phyloP scores from a whole-genome alignment of 352 stramenopile genomes.

The Phytophthora sojae region DNA sequence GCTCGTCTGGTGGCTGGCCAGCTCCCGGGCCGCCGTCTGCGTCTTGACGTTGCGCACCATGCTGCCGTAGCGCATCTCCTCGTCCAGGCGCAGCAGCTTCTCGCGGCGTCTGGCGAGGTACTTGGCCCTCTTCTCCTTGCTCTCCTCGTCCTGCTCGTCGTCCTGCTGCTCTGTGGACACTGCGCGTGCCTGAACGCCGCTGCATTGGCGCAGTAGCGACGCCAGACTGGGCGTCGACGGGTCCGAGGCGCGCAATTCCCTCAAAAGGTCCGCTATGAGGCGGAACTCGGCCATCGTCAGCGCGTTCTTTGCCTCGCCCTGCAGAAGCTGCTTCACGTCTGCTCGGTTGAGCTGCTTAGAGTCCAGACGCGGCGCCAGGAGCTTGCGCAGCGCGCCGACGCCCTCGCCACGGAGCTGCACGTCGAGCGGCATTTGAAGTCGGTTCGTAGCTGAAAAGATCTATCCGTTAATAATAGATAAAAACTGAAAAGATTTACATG shows the following conservation, averaged over 20 bases:
- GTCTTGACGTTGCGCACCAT: constrained; percentile 79
- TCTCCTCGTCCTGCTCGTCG: constrained; percentile 9
- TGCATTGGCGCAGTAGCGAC: constrained; percentile 33
- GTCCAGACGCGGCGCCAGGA: constrained; percentile 33
- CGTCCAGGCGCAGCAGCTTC: constrained; percentile 78
- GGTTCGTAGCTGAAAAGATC: constrained; percentile 8
- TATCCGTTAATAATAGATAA: no score
- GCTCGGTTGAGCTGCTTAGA: constrained; percentile 8
- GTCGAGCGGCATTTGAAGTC: constrained; percentile 15
- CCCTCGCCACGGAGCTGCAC: constrained; percentile 40
- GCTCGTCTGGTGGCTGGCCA: constrained; percentile 69
- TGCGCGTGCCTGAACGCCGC: constrained; percentile 13
- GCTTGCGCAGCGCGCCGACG: constrained; percentile 30
- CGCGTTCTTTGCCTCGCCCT: constrained; percentile 12
- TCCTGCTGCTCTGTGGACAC: constrained; percentile 1
- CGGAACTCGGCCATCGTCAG: constrained; percentile 35
- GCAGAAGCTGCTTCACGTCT: constrained; percentile 30
- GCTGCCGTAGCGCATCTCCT: constrained; percentile 82
- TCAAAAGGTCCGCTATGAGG: constrained; percentile 29
- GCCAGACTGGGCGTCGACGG: constrained; percentile 32
- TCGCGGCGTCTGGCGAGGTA: constrained; percentile 63
- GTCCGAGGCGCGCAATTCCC: constrained; percentile 28
- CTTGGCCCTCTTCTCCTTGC: constrained; percentile 24
- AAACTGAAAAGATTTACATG: constrained; percentile 7
- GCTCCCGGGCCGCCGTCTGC: constrained; percentile 50